Base-by-base conservation (phyloP, 345 rosid species). In the Salix brachista region DNA sequence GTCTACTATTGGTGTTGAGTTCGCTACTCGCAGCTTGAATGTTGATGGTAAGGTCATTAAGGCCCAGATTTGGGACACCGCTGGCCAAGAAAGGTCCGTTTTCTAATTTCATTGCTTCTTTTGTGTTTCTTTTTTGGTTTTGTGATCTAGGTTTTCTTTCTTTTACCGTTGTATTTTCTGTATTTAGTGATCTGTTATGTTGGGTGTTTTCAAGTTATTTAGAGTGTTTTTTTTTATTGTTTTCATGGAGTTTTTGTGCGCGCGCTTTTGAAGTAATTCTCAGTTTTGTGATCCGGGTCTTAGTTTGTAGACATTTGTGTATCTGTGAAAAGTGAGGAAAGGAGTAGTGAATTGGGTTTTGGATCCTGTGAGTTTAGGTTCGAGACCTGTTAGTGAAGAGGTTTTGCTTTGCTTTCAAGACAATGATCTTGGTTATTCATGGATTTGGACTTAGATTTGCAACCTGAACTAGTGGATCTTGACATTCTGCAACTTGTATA, bases 11-110 rank as follows among this genome's bases (percentile, higher is more conserved):
- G 98, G 98, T 2, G 98, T 93, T 0, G 98, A 93, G 92, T 93
- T 93, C 84, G 98, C 98, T 16, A 93, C 98, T 81, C 94, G 98
- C 58, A 93, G 98, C 90, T 86, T 93, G 86, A 90, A 77, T 75
- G 93, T 93, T 44, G 92, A 93, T 83, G 87, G 86, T 26, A 93
- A 93, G 81, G 88, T 93, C 78, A 89, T 93, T 84, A 93, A 93
- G 81, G 94, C 98, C 80, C 98, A 93, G 97, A 93, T 93, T 91
- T 93, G 98, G 98, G 98, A 93, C 77, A 93, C 98, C 66, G 98
- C 98, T 84, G 98, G 98, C 66, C 97, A 93, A 81, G 98, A 93
- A 73, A 93, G 98, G 97, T 91, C 42, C 39, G 75, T 34, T n/a
- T 23, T 14, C 52, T 12, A 16, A 14, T 14, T 14, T 46, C 52